Evolutionary conservation across 495 filamentous ascomycete genomes (phyloP), one percentile per base, ranked within the genome.

Genomic region (Penicillium coffeae): DNA sequence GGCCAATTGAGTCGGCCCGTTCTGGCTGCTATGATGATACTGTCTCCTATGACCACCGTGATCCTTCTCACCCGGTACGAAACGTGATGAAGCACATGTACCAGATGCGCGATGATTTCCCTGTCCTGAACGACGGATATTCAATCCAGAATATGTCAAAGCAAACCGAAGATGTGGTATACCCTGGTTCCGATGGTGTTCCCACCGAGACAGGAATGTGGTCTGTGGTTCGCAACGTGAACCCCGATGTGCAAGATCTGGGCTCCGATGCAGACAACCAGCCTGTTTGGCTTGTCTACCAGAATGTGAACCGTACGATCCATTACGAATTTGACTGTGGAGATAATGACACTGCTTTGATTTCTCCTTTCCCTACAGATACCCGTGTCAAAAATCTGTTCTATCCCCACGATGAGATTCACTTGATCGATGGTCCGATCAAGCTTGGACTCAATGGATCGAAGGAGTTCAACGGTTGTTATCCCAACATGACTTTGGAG

Each of bases 11-110:
- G 1, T 60, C 67, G 25, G 80, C 73, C 8, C 52, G 65, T 1
- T 19, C 70, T 13, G 84, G 82, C 9, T 89, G 85, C 51, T 30
- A 79, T 2, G 82, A 87, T 43, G 63, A 72, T 1, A 48, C 51
- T 1, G 76, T 81, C 27, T 73, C 71, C 27, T 78, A 80, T 39
- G 85, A 89, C 53, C 85, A 89, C 57, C 77, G 85, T 13, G 84
- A 89, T 54, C 83, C 85, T 0, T 78, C 82, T 10, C 81, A 85
- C 46, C 82, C 81, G 5, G 47, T 87, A 18, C 76, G 81, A 40
- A 86, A 84, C 54, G 77, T 86, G 44, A 69, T 87, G 51, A 85
- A 83, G 66, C 68, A 77, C 42, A 85, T 86, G 75, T 87, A 78
- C 45, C 69, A 80, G 44, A 59, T 88, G 47, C 79, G 85, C 18